Conservation (phyloP, 345 rosid species). For the Excoecaria agallocha region DNA sequence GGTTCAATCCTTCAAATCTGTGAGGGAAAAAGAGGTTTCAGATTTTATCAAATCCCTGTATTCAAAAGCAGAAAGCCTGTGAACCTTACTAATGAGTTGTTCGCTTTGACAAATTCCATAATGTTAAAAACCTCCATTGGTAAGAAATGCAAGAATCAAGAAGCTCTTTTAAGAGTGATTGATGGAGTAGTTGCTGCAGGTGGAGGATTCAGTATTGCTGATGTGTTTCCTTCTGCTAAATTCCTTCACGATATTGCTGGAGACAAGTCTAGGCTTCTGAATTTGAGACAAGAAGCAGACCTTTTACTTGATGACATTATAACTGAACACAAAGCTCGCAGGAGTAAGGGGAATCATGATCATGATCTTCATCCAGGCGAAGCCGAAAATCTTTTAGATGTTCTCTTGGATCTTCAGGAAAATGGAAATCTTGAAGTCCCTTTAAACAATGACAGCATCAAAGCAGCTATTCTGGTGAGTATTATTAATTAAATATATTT, state of each 20-base stretch:
- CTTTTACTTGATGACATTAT: constrained; percentile 4
- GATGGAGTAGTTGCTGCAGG: background rate
- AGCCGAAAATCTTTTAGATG: constrained; percentile 24
- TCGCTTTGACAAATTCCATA: background rate
- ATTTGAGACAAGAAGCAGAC: background rate
- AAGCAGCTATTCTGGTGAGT: constrained; percentile 35
- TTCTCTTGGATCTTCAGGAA: constrained; percentile 32
- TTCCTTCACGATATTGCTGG: background rate
- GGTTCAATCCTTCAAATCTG: constrained; percentile 19
- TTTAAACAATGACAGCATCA: constrained; percentile 23
- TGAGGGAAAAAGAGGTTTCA: constrained; percentile 22
- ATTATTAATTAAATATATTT: background rate
- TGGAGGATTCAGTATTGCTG: constrained; percentile 1
- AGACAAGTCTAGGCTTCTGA: background rate
- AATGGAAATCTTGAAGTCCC: constrained; percentile 11
- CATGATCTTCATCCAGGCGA: background rate
- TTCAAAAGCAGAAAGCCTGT: background rate
- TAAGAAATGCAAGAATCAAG: constrained; percentile 16
- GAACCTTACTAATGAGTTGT: constrained; percentile 22
- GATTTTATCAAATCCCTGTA: constrained; percentile 1
- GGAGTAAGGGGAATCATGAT: background rate
- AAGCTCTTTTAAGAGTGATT: background rate
- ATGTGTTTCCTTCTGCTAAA: constrained; percentile 13
- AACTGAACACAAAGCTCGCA: background rate
- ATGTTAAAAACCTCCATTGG: constrained; percentile 28